Evolutionary conservation across 345 rosid species (phyloP), one percentile per base, ranked within the genome.

Genomic region (Eutrema japonicum): DNA sequence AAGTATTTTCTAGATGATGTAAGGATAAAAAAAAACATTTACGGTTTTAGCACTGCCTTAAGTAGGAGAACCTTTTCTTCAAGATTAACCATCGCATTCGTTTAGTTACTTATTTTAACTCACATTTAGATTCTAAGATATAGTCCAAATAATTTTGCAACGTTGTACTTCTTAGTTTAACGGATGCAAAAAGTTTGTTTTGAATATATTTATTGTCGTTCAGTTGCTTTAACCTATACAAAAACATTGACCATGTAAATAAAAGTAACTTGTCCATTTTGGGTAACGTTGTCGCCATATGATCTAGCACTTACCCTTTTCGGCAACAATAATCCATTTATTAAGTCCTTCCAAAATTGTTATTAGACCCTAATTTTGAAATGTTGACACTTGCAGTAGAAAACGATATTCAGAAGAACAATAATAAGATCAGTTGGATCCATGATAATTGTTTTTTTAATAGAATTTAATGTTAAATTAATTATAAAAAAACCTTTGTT

Each of bases 261-360:
- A 4, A 40, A 37, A 61, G 53, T 29, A 51, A 32, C 16, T 26
- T 30, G 6, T 61, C 68, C 42, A 61, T 30, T 38, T 71, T 18
- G 33, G 45, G 61, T 6, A 61, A 71, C 53, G 10, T 6, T 46
- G 64, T 56, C 40, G 29, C 32, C 10, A 26, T 29, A 30, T 60
- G 51, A 60, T 29, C 75, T 30, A 62, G 49, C 14, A 51, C 69
- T 52, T 72, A 10, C 55, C 30, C 35, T 52, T 63, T 72, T 43
- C 18, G 60, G 55, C 29, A 72, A 41, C 59, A 18, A 62, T 49
- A 38, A 40, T 14, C 40, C 5, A 27, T 64, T 16, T 47, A 38
- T 4, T 12, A 65, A 66, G 35, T 50, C 58, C 13, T 35, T 64
- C 66, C 18, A 46, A 29, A 9, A 10, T 33, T 32, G 3, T 32